These are phyloP conservation scores for Vitis hybrid DNA, from an alignment of 177 flowering plant species.

Conservation along the genomic window DNA sequence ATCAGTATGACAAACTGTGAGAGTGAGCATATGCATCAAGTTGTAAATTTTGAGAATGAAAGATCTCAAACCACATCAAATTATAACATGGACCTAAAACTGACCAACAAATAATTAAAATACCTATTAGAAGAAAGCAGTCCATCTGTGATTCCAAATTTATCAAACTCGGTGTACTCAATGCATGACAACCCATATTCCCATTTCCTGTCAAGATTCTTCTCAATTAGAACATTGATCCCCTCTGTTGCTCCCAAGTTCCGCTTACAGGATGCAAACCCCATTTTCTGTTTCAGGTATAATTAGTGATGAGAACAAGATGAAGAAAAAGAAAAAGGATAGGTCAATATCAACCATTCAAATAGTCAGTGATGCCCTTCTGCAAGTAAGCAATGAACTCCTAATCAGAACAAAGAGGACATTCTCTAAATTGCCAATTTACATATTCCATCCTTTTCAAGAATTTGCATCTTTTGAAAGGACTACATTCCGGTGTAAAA, in stretches of 20 bases:
- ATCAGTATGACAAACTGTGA: background rate
- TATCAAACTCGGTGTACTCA: constrained; percentile 96
- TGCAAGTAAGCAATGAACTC: too few relatives aligned
- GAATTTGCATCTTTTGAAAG: too few relatives aligned
- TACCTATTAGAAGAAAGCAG: constrained; percentile 52
- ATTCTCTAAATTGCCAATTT: too few relatives aligned
- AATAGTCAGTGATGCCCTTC: background rate
- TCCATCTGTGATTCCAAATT: constrained; percentile 59
- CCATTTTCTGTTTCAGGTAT: constrained; percentile 68
- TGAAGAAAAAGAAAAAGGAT: too few relatives aligned
- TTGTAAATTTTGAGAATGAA: background rate
- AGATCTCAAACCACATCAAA: background rate
- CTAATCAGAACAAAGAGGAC: too few relatives aligned
- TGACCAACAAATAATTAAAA: background rate
- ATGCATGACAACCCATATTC: constrained; percentile 91
- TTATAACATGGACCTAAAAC: background rate
- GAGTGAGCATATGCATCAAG: background rate
- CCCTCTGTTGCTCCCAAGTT: constrained; percentile 92
- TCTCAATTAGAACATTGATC: constrained; percentile 88
- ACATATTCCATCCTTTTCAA: too few relatives aligned
- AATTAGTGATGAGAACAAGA: background rate
- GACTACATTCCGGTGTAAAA: too few relatives aligned
- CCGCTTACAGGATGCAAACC: constrained; percentile 91
- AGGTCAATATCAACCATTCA: too few relatives aligned
- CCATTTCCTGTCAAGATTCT: constrained; percentile 76